Conservation (phyloP, 257 asterid genomes). For the Solanum neorickii region DNA sequence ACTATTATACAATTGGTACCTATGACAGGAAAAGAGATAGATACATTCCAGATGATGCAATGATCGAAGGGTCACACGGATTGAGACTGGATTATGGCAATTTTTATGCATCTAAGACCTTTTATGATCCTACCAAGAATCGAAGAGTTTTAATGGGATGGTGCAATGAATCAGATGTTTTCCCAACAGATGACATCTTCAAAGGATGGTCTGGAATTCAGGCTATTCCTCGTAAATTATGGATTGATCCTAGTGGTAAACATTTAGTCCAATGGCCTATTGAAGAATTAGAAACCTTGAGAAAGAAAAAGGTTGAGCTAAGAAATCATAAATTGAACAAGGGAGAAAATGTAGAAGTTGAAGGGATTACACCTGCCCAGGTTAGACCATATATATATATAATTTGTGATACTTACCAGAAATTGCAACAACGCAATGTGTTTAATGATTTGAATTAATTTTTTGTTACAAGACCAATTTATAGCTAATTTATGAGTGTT, state of each 20-base stretch:
- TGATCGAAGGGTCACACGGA: background rate
- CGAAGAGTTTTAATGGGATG: background rate
- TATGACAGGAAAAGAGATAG: background rate
- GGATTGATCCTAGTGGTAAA: background rate
- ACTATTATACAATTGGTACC: background rate
- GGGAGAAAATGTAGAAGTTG: background rate
- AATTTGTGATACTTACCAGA: background rate
- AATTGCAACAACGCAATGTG: background rate
- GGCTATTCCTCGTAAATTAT: background rate
- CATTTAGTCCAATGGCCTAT: background rate
- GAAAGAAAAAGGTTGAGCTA: background rate
- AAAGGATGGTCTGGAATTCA: conserved; percentile 6
- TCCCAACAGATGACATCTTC: background rate
- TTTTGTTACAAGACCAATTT: background rate
- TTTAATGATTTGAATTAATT: background rate
- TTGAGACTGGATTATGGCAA: background rate
- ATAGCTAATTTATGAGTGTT: background rate
- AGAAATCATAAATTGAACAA: background rate
- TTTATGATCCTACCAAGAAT: background rate
- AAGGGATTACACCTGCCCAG: background rate
- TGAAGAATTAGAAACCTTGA: background rate
- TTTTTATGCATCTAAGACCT: background rate
- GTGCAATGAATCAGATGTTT: background rate
- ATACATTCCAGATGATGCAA: background rate
- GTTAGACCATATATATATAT: background rate